Evolutionary conservation across 2,329 filamentous ascomycete genomes (phyloP), one percentile per base, ranked within the genome.

Genomic region (Dryadomyces quercus-mongolicae): DNA sequence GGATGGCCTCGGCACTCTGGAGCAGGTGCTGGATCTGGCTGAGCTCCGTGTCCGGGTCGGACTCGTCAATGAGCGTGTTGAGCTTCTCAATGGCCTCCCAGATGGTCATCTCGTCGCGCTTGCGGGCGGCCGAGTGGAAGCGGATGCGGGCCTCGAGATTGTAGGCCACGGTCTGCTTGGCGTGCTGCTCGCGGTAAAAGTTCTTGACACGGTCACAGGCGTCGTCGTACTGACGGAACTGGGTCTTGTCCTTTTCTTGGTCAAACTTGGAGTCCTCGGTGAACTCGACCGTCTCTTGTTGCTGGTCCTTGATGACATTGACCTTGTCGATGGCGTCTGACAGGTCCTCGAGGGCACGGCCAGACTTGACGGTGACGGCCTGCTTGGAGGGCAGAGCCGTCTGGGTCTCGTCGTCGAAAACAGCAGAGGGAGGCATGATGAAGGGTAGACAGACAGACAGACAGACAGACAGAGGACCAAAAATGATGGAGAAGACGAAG

Each of bases 81-180:
- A 95, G 84, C 70, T 89, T 91, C 78, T 94, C 88, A 71, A 95
- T 93, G 20, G 90, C 90, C 67, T 94, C 76, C 90, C 89, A 95
- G 67, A 95, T 77, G 58, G 84, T 85, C 86, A 95, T 88, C 68
- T 86, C 77, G 16, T 85, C 81, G 53, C 75, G 71, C 44, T 63
- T 64, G 18, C 86, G 81, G 1, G 78, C 78, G 57, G 82, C 79
- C 59, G 75, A 76, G 68, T 82, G 73, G 72, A 89, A 88, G 54
- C 77, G 72, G 61, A 85, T 82, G 54, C 90, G 86, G 15, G 86
- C 88, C 59, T 83, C 81, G 46, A 94, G 76, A 74, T 95, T 95
- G 77, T 91, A 94, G 10, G 86, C 82, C 0, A 88, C 81, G 49
- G 85, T 90, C 69, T 90, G 86, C 73, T 82, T 82, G 65, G 74